Evolutionary conservation across 306 rosid species (phyloP).

Genomic region (Canavalia ensiformis): DNA sequence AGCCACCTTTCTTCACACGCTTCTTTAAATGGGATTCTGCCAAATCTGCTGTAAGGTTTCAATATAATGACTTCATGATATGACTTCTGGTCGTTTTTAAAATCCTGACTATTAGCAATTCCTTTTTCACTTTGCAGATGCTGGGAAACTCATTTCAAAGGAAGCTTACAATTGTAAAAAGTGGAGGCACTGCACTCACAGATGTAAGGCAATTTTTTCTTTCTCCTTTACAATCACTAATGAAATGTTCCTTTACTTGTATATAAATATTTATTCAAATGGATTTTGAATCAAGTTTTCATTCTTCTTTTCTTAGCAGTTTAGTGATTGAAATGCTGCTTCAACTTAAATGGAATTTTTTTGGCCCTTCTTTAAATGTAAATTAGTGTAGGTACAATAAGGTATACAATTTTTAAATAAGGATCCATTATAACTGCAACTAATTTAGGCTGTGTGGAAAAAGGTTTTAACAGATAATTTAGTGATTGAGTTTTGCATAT

Average conservation of each 20-base stretch:
- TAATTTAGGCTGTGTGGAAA: conserved; percentile 29
- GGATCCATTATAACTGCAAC: background rate
- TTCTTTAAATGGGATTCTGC: conserved; percentile 88
- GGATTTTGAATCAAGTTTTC: background rate
- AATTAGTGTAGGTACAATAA: conserved; percentile 11
- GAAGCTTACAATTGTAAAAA: conserved; percentile 75
- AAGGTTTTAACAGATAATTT: background rate
- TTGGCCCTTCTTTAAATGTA: background rate
- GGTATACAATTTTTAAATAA: background rate
- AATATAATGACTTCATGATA: conserved; percentile 9
- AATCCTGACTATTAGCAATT: conserved; percentile 32
- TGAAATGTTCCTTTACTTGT: conserved; percentile 18
- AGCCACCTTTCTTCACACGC: conserved; percentile 90
- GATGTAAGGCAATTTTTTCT: conserved; percentile 63
- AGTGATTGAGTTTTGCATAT: background rate
- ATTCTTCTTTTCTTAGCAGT: background rate
- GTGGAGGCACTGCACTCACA: conserved; percentile 65
- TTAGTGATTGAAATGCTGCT: background rate
- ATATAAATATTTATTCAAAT: conserved; percentile 16
- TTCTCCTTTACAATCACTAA: conserved; percentile 30
- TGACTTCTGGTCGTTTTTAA: conserved; percentile 7
- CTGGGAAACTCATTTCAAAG: conserved; percentile 92
- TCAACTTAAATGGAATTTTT: background rate
- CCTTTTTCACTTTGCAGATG: conserved; percentile 59
- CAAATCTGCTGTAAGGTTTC: conserved; percentile 69